A percentile compares a stretch with the other conserved stretches of the same genome.
Conservation (phyloP, 2,329 filamentous ascomycete genomes). For the Mollisia scopiformis region DNA sequence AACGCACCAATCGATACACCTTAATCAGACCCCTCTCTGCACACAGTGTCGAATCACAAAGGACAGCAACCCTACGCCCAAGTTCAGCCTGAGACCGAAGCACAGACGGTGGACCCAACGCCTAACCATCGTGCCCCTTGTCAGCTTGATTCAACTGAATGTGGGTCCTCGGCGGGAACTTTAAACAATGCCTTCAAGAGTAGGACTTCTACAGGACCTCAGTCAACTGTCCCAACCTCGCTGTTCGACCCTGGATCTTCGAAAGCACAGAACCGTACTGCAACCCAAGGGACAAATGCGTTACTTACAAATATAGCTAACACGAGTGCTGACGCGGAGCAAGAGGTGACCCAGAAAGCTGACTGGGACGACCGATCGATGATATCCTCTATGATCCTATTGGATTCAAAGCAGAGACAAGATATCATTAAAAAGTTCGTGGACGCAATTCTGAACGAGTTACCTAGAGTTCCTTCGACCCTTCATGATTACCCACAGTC, state of each 20-base stretch:
- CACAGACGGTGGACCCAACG: background rate
- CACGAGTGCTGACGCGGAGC: background rate
- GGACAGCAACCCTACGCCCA: too few species aligned
- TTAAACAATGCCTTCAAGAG: background rate
- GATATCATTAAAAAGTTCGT: slow-evolving; percentile 4
- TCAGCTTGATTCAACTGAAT: background rate
- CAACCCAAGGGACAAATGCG: background rate
- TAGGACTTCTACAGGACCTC: background rate
- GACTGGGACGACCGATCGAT: background rate
- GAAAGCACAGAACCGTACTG: background rate
- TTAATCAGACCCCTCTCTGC: too few species aligned
- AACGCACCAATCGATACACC: too few species aligned
- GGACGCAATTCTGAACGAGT: background rate
- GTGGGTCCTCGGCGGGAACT: background rate
- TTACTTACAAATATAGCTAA: background rate
- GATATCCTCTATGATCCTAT: background rate
- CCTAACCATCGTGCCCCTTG: background rate
- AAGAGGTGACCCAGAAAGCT: background rate
- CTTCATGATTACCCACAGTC: background rate
- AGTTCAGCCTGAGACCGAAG: background rate
- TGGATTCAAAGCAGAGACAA: slow-evolving; percentile 1
- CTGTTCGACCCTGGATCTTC: background rate
- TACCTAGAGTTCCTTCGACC: background rate
- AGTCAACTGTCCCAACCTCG: background rate
- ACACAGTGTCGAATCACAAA: too few species aligned